These are phyloP conservation scores for Colletotrichum truncatum DNA, from an alignment of 2,329 filamentous ascomycete genomes.

Conservation along the genomic window DNA sequence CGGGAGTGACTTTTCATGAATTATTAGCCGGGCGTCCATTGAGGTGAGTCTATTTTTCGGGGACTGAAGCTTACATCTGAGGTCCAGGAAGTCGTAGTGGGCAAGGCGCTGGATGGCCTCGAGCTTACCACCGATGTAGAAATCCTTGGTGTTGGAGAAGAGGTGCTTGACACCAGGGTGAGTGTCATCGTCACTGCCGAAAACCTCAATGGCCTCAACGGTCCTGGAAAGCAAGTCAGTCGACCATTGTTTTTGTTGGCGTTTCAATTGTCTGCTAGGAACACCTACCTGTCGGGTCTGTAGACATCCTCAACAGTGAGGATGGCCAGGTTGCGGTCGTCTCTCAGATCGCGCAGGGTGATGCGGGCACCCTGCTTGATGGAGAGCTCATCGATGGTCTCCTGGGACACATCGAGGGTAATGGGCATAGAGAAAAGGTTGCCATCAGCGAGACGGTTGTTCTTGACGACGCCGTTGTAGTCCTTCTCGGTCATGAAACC, in stretches of 20 bases:
- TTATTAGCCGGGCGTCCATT: neutral
- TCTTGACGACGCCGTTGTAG: conserved; percentile 89
- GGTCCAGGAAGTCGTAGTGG: conserved; percentile 98
- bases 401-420: conserved; percentile 83
- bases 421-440: conserved; percentile 97
- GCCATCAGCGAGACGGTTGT: conserved; percentile 87
- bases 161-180: conserved; percentile 95
- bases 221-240: conserved; percentile 58
- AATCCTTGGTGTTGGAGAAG: conserved; percentile 81
- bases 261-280: too few species aligned
- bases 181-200: conserved; percentile 87
- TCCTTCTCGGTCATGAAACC: conserved; percentile 98
- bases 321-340: conserved; percentile 96
- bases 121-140: conserved; percentile 95
- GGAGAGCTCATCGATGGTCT: conserved; percentile 77
- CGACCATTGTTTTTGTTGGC: conserved; percentile 58
- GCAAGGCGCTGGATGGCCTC: conserved; percentile 94
- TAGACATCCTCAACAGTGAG: conserved; percentile 96
- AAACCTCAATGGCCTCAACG: conserved; percentile 92
- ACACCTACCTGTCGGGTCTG: conserved; percentile 88
- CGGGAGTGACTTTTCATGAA: conserved; percentile 76
- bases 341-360: conserved; percentile 92
- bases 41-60: neutral
- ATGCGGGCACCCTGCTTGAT: conserved; percentile 85
- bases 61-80: conserved; percentile 89